Base-by-base conservation (phyloP, 176 grass and related monocot species). In the Eleusine coracana region DNA sequence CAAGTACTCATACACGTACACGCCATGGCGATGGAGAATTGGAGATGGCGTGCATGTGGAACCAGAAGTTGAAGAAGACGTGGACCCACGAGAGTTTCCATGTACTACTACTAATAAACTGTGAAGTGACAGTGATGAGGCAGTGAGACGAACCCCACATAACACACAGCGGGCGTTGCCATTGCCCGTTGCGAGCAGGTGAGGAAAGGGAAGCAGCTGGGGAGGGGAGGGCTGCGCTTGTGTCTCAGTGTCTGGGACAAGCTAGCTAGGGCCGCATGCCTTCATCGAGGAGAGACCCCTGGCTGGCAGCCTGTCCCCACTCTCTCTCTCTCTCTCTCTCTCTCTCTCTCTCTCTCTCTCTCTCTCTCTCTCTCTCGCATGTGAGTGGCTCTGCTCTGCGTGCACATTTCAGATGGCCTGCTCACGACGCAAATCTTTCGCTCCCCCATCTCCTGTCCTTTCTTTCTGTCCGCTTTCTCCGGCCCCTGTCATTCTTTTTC, bases 401-500 rank as follows among this genome's bases (percentile, higher is more conserved):
- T 39, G n/a, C 54, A 11, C 46, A 21, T 55, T 12, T 58, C 73
- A 23, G 31, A 18, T 7, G 45, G 25, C 28, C 64, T 25, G 64
- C 29, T 16, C 27, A 48, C 50, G 72, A 56, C 21, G 72, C 71
- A 77, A 63, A 87, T 77, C 66, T 87, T 76, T 83, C 80, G 45
- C 80, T 73, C 18, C 58, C 58, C 17, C 36, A 61, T 60, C 72
- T 40, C 29, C 85, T 36, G 79, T 65, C 86, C 55, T 82, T 70
- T 77, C 79, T 41, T 65, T 82, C 45, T 71, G 73, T 71, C 44
- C 23, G 70, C 40, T 86, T 79, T 23, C 68, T 52, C 11, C 20
- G 82, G 11, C 28, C 14, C 70, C n/a, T 84, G 37, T 49, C 37
- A 17, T 67, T 37, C 31, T 36, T 3, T 39, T n/a, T 38, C 28